A percentile compares a stretch with the other conserved stretches of the same genome.
Evolutionary conservation across 495 filamentous ascomycete species (phyloP).

Genomic region (Aspergillus egyptiacus): DNA sequence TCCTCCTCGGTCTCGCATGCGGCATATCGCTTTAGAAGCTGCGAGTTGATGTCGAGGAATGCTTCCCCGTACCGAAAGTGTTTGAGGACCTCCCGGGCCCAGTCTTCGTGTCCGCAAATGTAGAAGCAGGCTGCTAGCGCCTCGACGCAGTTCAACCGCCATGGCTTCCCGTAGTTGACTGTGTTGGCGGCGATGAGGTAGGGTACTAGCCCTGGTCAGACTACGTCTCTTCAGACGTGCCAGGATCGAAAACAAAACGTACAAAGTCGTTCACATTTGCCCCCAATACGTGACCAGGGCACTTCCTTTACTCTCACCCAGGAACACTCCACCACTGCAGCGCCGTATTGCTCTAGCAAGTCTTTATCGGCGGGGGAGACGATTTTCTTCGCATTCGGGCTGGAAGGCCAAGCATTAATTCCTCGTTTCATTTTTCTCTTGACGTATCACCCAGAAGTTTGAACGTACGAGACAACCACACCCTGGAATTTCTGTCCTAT

Average conservation of each 20-base stretch:
- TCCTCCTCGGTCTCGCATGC: conserved; percentile 76
- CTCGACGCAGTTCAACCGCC: conserved; percentile 91
- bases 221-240: no score
- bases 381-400: conserved; percentile 81
- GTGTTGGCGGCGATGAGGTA: conserved; percentile 95
- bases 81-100: conserved; percentile 75
- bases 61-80: conserved; percentile 83
- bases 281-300: conserved; percentile 84
- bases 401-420: conserved; percentile 16
- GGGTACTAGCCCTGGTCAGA: conserved; percentile 48
- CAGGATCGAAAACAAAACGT: conserved; percentile 21
- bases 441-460: background rate
- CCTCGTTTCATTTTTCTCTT: no score
- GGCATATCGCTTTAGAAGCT: conserved; percentile 76
- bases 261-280: conserved; percentile 83
- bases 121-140: conserved; percentile 86
- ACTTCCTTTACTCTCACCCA: conserved; percentile 92
- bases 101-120: conserved; percentile 87
- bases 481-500: conserved; percentile 86
- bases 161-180: conserved; percentile 94
- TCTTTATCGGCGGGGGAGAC: conserved; percentile 76
- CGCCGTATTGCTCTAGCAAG: conserved; percentile 79
- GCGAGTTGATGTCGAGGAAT: conserved; percentile 82
- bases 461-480: conserved; percentile 72
- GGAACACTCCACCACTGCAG: conserved; percentile 94